Base-by-base conservation (phyloP, 2,329 filamentous ascomycete genomes). In the Curvularia spicifera region DNA sequence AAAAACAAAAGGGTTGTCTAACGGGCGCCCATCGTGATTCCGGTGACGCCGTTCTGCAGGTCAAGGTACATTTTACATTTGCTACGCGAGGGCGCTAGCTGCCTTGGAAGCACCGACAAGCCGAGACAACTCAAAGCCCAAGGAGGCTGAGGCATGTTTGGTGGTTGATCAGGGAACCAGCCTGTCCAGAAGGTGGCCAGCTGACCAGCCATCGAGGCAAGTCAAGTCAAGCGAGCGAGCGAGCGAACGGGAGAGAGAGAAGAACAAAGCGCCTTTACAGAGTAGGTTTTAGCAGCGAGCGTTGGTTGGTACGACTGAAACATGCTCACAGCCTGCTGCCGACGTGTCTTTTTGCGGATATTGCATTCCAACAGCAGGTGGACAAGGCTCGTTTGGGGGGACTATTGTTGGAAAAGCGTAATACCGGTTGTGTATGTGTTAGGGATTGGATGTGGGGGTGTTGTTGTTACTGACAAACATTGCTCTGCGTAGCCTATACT, bases 1-100 rank as follows among this genome's bases (percentile, higher is more conserved):
- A 71, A 70, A 69, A 69, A 67, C 53, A 46, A 63, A 60, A 31
- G n/a, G 15, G 52, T 37, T 51, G 39, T 60, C 44, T 46, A 67
- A 68, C 64, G 67, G 67, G 65, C 52, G 61, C 51, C 55, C 40
- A 56, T 48, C 44, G 31, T 8, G 60, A 65, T 67, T 65, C 61
- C 59, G 65, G 65, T 64, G 64, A 69, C 63, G 63, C 66, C 65
- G 53, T 37, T 48, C 54, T 43, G 43, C 51, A 59, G 50, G 28
- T 50, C 44, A 51, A 46, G 29, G 43, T 51, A 57, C 42, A 50
- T 60, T 56, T 43, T 48, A 46, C 48, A 50, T 48, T 60, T 26
- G 31, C 18, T 53, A 55, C 48, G 42, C 37, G 57, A 50, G 37
- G 24, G 26, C 53, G 52, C 45, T 54, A 57, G 24, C 26, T 44